Percentiles rank a stretch among this genome's conserved stretches.
phyloP scores from a whole-genome alignment of 2,329 filamentous ascomycete genomes.

The Colletotrichum higginsianum region DNA sequence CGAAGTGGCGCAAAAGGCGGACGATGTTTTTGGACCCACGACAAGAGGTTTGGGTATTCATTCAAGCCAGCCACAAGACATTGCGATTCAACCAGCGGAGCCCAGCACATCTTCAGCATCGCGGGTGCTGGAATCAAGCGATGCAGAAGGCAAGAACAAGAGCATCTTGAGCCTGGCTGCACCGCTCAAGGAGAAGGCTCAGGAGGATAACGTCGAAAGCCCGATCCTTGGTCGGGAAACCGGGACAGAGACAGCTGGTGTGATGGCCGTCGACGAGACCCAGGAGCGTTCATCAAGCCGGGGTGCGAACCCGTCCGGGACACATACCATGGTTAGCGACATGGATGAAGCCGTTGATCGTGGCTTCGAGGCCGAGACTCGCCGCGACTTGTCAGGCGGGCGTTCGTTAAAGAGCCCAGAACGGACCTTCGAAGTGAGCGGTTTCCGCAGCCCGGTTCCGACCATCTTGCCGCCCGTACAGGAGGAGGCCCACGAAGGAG shows the following conservation, averaged over 20 bases:
- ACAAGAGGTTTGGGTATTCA: not conserved
- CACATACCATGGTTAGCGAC: slow-evolving; percentile 35
- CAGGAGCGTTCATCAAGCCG: slow-evolving; percentile 10
- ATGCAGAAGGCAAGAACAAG: slow-evolving; percentile 28
- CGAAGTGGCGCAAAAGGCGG: slow-evolving; percentile 9
- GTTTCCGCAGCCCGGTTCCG: slow-evolving; percentile 60
- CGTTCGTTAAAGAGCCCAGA: slow-evolving; percentile 21
- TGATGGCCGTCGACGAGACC: not conserved
- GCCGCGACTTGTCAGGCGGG: slow-evolving; percentile 45
- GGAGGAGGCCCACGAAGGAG: slow-evolving; percentile 65
- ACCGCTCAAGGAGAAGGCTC: slow-evolving; percentile 45
- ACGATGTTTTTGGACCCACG: slow-evolving; percentile 29
- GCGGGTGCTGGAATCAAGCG: not conserved
- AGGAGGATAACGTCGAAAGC: slow-evolving; percentile 54
- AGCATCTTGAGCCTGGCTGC: slow-evolving; percentile 30
- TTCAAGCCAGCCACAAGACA: not conserved
- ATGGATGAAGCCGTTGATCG: slow-evolving; percentile 42
- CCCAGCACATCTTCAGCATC: not conserved
- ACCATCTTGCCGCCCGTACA: slow-evolving; percentile 66
- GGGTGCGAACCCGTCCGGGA: slow-evolving; percentile 1
- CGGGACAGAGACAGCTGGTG: slow-evolving; percentile 4
- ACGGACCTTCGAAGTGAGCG: slow-evolving; percentile 45
- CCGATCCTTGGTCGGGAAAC: slow-evolving; percentile 53
- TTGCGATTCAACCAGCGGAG: not conserved
- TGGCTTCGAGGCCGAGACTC: slow-evolving; percentile 49